A percentile compares a stretch with the other conserved stretches of the same genome.
Evolutionary conservation across 345 rosid genomes (phyloP).

Genomic region (Iberis pinnata): DNA sequence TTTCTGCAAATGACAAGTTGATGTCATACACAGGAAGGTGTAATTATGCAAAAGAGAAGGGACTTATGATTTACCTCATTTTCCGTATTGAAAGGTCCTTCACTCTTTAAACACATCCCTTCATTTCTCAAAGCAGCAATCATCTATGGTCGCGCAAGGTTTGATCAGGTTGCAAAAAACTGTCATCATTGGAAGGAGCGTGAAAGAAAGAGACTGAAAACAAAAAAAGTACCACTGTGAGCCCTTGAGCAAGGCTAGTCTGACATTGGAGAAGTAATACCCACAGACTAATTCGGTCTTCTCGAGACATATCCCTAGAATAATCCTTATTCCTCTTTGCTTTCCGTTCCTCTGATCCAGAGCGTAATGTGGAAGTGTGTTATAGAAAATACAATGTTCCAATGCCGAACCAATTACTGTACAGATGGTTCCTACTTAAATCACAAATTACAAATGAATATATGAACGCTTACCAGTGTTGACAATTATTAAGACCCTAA

Average conservation of each 20-base stretch:
- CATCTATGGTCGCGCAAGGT: conserved; percentile 39
- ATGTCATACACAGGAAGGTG: neutral
- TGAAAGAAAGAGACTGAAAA: neutral
- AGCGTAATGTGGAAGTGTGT: neutral
- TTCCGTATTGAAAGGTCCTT: conserved; percentile 73
- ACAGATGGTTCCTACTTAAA: neutral
- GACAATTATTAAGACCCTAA: conserved; percentile 40
- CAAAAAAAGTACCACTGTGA: conserved; percentile 48
- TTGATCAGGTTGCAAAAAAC: neutral
- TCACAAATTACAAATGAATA: neutral
- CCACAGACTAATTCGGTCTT: conserved; percentile 58
- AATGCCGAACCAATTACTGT: neutral
- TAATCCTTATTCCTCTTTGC: conserved; percentile 77
- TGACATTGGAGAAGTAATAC: conserved; percentile 76
- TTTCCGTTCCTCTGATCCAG: conserved; percentile 57
- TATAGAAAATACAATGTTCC: conserved; percentile 8
- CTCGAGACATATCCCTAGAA: conserved; percentile 50
- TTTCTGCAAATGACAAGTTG: conserved; percentile 44
- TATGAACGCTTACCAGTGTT: conserved; percentile 34
- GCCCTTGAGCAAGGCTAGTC: conserved; percentile 84
- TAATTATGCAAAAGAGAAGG: neutral
- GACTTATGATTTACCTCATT: conserved; percentile 46
- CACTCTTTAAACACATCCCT: conserved; percentile 43
- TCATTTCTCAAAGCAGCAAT: conserved; percentile 86
- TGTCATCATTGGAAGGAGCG: neutral